These are phyloP conservation scores for Pseudognaphalium luteoalbum DNA, from an alignment of 129 eudicot species.

Conservation along the genomic window DNA sequence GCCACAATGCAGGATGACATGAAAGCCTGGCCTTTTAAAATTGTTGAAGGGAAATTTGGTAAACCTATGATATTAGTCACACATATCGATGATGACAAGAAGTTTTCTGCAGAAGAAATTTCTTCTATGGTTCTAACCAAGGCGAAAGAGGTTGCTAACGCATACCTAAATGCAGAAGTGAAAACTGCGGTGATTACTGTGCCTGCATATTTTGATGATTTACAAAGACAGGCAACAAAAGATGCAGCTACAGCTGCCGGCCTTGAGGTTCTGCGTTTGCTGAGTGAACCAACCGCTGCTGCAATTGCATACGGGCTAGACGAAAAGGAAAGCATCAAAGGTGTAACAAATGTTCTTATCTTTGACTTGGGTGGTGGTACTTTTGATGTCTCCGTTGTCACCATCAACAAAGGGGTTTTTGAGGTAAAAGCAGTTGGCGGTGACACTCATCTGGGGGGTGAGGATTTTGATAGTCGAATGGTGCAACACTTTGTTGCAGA, in stretches of 20 bases:
- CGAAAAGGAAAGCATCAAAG: neutral
- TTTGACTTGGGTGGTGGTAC: constrained; percentile 29
- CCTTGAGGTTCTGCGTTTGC: constrained; percentile 43
- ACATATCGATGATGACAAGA: constrained; percentile 42
- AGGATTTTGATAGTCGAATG: constrained; percentile 17
- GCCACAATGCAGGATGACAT: constrained; percentile 49
- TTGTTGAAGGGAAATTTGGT: constrained; percentile 40
- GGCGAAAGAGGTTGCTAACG: constrained; percentile 49
- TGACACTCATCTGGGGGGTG: constrained; percentile 22
- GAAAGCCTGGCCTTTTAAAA: constrained; percentile 60
- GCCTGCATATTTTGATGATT: constrained; percentile 60
- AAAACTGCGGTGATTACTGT: constrained; percentile 53
- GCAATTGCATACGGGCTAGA: constrained; percentile 17
- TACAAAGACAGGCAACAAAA: constrained; percentile 59
- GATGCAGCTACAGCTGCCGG: constrained; percentile 59
- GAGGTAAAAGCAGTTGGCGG: constrained; percentile 17
- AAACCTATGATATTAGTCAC: constrained; percentile 47
- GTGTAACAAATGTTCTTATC: constrained; percentile 14
- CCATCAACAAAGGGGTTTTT: neutral
- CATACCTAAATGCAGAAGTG: constrained; percentile 32
- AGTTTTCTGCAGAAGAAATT: constrained; percentile 47
- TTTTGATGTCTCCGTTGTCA: constrained; percentile 14
- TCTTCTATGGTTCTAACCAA: constrained; percentile 52
- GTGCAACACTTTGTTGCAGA: constrained; percentile 14
- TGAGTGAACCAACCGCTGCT: constrained; percentile 32